These are phyloP conservation scores for Monosporozyma solicola DNA, from an alignment of 805 yeast species.

Conservation along the genomic window DNA sequence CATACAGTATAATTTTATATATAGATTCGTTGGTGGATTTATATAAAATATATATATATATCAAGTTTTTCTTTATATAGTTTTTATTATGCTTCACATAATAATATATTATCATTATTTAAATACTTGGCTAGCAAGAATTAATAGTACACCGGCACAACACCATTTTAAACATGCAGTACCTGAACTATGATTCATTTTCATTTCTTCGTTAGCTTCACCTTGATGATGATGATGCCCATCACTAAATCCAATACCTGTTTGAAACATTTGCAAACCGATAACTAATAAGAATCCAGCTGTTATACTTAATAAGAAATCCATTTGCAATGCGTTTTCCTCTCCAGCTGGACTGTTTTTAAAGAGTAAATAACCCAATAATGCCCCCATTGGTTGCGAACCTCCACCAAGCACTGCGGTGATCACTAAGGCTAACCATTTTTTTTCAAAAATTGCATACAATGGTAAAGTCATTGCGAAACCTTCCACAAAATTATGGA, in stretches of 20 bases:
- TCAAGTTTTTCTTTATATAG: too few species aligned
- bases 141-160: constrained; percentile 27
- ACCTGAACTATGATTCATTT: constrained; percentile 26
- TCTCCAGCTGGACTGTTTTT: constrained; percentile 29
- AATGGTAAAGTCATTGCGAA: constrained; percentile 88
- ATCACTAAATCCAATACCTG: constrained; percentile 75
- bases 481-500: constrained; percentile 92
- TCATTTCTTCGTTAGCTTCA: constrained; percentile 18
- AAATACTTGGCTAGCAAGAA: constrained; percentile 16
- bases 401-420: constrained; percentile 69
- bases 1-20: neutral
- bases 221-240: constrained; percentile 36
- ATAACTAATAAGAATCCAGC: constrained; percentile 80
- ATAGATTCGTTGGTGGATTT: neutral
- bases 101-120: constrained; percentile 7
- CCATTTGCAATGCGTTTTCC: constrained; percentile 28
- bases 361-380: constrained; percentile 51
- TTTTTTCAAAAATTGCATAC: constrained; percentile 61
- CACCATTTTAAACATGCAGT: constrained; percentile 30
- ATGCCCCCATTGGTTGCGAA: constrained; percentile 86
- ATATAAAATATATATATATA: constrained; percentile 1
- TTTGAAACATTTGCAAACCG: constrained; percentile 76
- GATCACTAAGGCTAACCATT: constrained; percentile 52
- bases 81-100: too few species aligned
- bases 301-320: constrained; percentile 55